A percentile compares a stretch with the other conserved stretches of the same genome.
phyloP scores from a whole-genome alignment of 208 protist species.

The Crithidia acanthocephali region DNA sequence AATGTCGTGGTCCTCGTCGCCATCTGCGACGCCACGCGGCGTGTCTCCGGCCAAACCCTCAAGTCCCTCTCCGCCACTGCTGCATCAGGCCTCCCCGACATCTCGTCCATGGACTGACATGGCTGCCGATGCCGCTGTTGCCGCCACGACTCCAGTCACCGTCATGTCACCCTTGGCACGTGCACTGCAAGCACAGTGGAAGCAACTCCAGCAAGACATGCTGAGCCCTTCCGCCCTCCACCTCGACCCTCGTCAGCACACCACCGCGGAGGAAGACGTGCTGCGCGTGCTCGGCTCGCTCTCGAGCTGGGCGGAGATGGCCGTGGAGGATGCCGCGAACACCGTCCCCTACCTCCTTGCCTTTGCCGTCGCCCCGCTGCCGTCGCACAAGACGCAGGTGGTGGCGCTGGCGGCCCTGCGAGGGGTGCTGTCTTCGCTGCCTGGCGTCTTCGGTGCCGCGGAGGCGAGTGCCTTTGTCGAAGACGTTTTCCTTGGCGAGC shows the following conservation, averaged over 20 bases:
- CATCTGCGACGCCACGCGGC: background rate
- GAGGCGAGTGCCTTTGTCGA: conserved; percentile 37
- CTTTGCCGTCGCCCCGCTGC: conserved; percentile 61
- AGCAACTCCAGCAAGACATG: conserved; percentile 45
- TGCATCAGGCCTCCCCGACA: no score
- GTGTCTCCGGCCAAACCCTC: background rate
- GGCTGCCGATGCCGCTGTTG: background rate
- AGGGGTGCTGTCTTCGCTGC: conserved; percentile 41
- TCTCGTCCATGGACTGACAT: background rate
- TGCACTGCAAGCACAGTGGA: conserved; percentile 59
- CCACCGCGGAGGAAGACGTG: conserved; percentile 39
- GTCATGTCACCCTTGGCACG: conserved; percentile 41
- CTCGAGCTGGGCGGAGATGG: conserved; percentile 27
- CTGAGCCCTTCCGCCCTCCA: conserved; percentile 19
- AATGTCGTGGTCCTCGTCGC: background rate
- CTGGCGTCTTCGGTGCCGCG: conserved; percentile 30
- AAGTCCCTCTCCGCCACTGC: background rate
- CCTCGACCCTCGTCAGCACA: conserved; percentile 4
- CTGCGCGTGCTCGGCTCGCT: conserved; percentile 42
- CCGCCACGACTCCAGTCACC: background rate
- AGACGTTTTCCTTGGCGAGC: conserved; percentile 50
- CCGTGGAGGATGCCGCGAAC: conserved; percentile 48
- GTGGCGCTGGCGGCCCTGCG: conserved; percentile 62
- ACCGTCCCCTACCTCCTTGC: conserved; percentile 68
- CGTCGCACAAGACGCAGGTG: conserved; percentile 59